phyloP scores from a whole-genome alignment of 108 stramenopile species.

The Stephanodiscus triporus region DNA sequence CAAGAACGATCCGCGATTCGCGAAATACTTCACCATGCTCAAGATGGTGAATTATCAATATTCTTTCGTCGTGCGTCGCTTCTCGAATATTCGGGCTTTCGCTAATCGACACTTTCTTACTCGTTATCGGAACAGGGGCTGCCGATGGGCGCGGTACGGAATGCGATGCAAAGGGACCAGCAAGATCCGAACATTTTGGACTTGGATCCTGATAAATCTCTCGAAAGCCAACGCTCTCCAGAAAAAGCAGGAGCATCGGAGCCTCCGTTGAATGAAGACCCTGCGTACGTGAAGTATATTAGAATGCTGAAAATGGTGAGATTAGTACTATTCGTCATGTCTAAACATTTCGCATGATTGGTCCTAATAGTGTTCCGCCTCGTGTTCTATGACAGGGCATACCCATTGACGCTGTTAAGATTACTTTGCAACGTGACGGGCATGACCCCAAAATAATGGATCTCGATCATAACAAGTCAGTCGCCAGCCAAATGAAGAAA shows the following conservation, averaged over 20 bases:
- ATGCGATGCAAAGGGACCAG: slow-evolving; percentile 73
- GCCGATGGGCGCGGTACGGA: slow-evolving; percentile 65
- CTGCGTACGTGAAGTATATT: slow-evolving; percentile 71
- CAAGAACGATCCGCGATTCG: slow-evolving; percentile 72
- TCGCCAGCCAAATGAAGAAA: slow-evolving; percentile 49
- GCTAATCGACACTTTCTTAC: not conserved
- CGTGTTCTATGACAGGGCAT: not conserved
- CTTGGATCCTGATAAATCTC: slow-evolving; percentile 56
- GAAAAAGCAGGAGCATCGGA: slow-evolving; percentile 29
- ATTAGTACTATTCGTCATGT: not conserved
- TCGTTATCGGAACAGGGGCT: slow-evolving; percentile 34
- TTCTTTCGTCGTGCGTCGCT: slow-evolving; percentile 13
- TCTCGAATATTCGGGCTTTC: not conserved
- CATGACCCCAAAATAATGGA: slow-evolving; percentile 77
- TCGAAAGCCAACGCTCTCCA: slow-evolving; percentile 40
- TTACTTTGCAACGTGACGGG: slow-evolving; percentile 70
- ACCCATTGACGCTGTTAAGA: slow-evolving; percentile 28
- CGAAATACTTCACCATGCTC: slow-evolving; percentile 81
- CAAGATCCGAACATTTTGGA: slow-evolving; percentile 65
- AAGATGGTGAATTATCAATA: slow-evolving; percentile 43
- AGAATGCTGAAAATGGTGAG: slow-evolving; percentile 63
- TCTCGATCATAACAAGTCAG: slow-evolving; percentile 62
- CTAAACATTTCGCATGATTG: not conserved
- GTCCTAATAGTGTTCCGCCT: not conserved
- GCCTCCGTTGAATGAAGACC: slow-evolving; percentile 70